Base-by-base conservation (phyloP, 805 yeast species). In the Myxozyma vanderwaltii region DNA sequence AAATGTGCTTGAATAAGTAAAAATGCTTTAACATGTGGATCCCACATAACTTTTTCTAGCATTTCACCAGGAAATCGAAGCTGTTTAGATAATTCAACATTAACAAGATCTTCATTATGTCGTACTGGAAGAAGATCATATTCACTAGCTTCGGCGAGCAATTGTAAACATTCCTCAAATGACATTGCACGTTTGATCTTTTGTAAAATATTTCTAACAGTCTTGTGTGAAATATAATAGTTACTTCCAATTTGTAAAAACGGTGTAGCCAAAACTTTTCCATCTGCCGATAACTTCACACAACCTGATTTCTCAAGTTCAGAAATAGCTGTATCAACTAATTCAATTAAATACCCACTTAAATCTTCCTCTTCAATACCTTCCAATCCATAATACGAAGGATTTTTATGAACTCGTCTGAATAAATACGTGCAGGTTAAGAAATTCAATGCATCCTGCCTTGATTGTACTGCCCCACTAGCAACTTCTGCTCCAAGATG, bases 141-240 rank as follows among this genome's bases (percentile, higher is more conserved):
- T 72, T 91, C 97, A 0, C 84, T 75, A 0, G 92, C 88, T 60
- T 81, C 81, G 51, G 86, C 82, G 61, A 84, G 72, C 71, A 83
- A 75, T 60, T 76, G 74, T 74, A 94, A 70, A 77, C 91, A 81
- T 53, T 84, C 82, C 70, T 91, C 75, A 67, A 87, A 84, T 3
- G 79, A 69, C 17, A 79, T 76, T 15, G 72, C 58, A 6, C 75
- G 75, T 35, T 71, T 71, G 17, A 88, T 79, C 54, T 82, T 81
- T 15, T 75, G 76, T 58, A 89, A 74, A 54, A 92, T 76, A 57
- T 80, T 82, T 59, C 97, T 79, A 63, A 94, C 82, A 0, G 98
- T 91, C 71, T 84, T 84, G 73, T 94, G 98, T 0, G 97, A 90
- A 68, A 94, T 79, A 76, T 94, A 94, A 74, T 94, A 94, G 74